Percentiles rank a stretch among this genome's conserved stretches.
Conservation (phyloP, 805 yeast species). For the Brettanomyces nanus region DNA sequence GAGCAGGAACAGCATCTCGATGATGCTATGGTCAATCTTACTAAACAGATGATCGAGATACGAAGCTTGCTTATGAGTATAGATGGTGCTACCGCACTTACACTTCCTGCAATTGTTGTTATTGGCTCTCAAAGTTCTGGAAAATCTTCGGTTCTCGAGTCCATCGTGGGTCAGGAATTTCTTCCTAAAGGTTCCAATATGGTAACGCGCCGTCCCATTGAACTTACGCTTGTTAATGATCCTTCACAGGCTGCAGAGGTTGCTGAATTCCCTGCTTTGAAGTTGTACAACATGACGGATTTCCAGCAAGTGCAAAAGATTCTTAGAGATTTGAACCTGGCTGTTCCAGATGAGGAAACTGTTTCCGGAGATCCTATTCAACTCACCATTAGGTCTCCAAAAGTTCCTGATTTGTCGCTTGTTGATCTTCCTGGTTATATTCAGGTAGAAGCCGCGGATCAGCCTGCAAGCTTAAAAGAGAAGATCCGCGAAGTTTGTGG, state of each 20-base stretch:
- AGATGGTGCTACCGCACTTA: constrained; percentile 65
- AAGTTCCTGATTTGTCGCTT: constrained; percentile 83
- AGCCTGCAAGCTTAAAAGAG: constrained; percentile 74
- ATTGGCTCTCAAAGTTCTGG: constrained; percentile 98
- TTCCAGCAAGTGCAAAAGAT: constrained; percentile 83
- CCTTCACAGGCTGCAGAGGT: constrained; percentile 71
- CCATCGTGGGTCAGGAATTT: constrained; percentile 97
- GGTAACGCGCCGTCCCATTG: constrained; percentile 98
- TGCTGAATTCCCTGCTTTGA: constrained; percentile 90
- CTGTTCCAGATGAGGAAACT: constrained; percentile 80
- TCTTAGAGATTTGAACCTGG: constrained; percentile 82
- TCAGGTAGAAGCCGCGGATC: constrained; percentile 94
- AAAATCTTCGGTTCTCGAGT: constrained; percentile 89
- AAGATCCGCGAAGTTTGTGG: constrained; percentile 77
- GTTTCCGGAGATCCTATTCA: constrained; percentile 93
- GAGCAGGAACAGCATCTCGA: constrained; percentile 47
- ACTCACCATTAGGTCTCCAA: constrained; percentile 80
- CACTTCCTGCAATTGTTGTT: constrained; percentile 90
- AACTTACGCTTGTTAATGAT: constrained; percentile 82
- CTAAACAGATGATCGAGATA: constrained; percentile 96
- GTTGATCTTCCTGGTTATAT: constrained; percentile 98
- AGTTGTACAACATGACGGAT: constrained; percentile 74
- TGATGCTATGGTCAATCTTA: constrained; percentile 78
- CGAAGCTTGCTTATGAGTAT: constrained; percentile 69
- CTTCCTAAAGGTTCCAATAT: constrained; percentile 95